phyloP scores from a whole-genome alignment of 768 basidiomycete genomes.

The Mycena metata region DNA sequence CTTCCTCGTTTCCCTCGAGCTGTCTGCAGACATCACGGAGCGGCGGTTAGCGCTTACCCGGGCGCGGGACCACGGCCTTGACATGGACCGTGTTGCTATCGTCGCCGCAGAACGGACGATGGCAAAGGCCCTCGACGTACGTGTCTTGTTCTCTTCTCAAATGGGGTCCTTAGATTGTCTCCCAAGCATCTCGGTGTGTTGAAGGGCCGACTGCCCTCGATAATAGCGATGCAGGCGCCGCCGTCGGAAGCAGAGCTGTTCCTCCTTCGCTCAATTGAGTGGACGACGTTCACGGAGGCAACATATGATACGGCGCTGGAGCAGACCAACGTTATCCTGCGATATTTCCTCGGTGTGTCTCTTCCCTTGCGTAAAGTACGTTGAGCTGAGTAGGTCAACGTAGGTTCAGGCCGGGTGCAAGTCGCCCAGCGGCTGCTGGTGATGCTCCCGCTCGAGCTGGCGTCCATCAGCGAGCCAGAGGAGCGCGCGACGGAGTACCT shows the following conservation, averaged over 20 bases:
- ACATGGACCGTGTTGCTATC: constrained; percentile 83
- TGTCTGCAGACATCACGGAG: constrained; percentile 72
- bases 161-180: constrained; percentile 24
- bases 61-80: constrained; percentile 87
- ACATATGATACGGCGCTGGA: constrained; percentile 86
- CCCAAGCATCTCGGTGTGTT: constrained; percentile 64
- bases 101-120: constrained; percentile 85
- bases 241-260: constrained; percentile 71
- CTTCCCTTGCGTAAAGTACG: background rate
- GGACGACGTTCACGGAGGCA: constrained; percentile 84
- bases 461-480: constrained; percentile 74
- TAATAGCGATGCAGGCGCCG: constrained; percentile 68
- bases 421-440: constrained; percentile 72
- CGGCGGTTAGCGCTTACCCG: constrained; percentile 78
- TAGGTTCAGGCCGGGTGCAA: constrained; percentile 81
- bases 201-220: constrained; percentile 71
- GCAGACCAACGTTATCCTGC: constrained; percentile 88
- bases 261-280: constrained; percentile 91
- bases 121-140: constrained; percentile 75
- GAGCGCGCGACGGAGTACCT: constrained; percentile 81
- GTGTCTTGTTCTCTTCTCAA: constrained; percentile 29
- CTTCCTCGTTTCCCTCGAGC: constrained; percentile 85
- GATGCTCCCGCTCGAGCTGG: constrained; percentile 74
- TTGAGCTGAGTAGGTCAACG: no score
- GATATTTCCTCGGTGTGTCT: constrained; percentile 86